Evolutionary conservation across 768 basidiomycete species (phyloP), one percentile per base, ranked within the genome.

Genomic region (Rhizopogon vesiculosus): DNA sequence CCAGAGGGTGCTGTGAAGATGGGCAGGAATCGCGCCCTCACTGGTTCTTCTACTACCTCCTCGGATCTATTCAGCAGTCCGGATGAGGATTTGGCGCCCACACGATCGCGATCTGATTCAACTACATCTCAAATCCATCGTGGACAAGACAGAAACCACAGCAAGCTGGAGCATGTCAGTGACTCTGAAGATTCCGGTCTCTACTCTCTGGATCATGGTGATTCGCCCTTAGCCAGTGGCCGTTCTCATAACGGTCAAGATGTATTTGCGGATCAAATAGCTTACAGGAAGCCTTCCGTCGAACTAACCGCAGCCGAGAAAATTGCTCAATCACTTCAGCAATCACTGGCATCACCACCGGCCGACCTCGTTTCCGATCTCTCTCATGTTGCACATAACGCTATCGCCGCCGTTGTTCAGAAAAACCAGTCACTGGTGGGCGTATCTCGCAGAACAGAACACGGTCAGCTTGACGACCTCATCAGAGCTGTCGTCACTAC

Each of bases 171-270:
- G 42, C 79, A 80, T 51, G 71, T 80, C 52, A 90, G 90, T 64
- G 80, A 85, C 64, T 92, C 90, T 9, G 91, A 93, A 62, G 86
- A 88, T 64, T 92, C 89, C 9, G 89, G 87, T 3, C 55, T 67
- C 35, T 72, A 70, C 48, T 70, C 69, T 46, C 69, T 70, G 55
- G 69, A 69, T 56, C 63, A 61, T 12, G 70, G 66, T 25, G 56
- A 62, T 45, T 72, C 71, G 5, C 67, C 69, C 31, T 59, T 63
- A 16, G 61, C 64, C 3, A 70, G 71, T 51, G 60, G 65, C 38
- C 68, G 66, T 48, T 70, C 72, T 43, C 70, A 70, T 42, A 67
- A 52, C 43, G 67, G 64, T 54, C 61, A 51, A 18, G 64, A 69
- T 15, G 57, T 62, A 3, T 56, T 46, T 38, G 31, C 44, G n/a